Evolutionary conservation across 75 land plant species (phyloP), one percentile per base, ranked within the genome.

Genomic region (Chamaecyparis obtusa): DNA sequence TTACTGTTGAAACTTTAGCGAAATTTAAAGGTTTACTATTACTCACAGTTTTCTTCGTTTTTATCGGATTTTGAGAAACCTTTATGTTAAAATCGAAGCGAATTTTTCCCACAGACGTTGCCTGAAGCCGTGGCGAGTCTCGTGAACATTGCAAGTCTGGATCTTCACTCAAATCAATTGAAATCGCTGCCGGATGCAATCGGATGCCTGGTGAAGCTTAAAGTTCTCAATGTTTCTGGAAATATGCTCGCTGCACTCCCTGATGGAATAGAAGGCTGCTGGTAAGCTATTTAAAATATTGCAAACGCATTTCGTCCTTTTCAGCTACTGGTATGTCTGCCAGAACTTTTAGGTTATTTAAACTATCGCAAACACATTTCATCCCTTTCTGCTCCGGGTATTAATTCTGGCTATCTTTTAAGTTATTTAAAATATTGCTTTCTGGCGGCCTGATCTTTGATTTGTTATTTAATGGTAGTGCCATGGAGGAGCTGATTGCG

Each of bases 261-360:
- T 16, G 93, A 92, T 39, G 87, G 91, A 89, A 94, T 96, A 27
- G 96, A 94, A 27, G 88, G 90, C 49, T 96, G 98, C 95, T 86
- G 94, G 98, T 94, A 84, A 67, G 56, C 9, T 80, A 80, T 80
- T 80, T 24, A 80, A 78, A 78, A 8, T 1, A 35, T 19, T 3
- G 15, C 16, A 51, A 14, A 51, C 55, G 16, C 17, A 6, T 19
- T 36, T 5, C 19, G 41, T 39, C 41, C 1, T 39, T 39, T 39
- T n/a, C n/a, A n/a, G 90, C 57, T 96, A 95, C 95, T 86, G 93
- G n/a, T n/a, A n/a, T n/a, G n/a, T n/a, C n/a, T n/a, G n/a, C n/a
- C n/a, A n/a, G 98, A 39, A 1, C 41, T 39, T 39, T 39, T 93
- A 84, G 67, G 56, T 19, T 44, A 80, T 80, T 80, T 24, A 80